A percentile compares a stretch with the other conserved stretches of the same genome.
These are phyloP conservation scores for Sechiopsis laciniata DNA, from an alignment of 306 rosid species.

Conservation along the genomic window DNA sequence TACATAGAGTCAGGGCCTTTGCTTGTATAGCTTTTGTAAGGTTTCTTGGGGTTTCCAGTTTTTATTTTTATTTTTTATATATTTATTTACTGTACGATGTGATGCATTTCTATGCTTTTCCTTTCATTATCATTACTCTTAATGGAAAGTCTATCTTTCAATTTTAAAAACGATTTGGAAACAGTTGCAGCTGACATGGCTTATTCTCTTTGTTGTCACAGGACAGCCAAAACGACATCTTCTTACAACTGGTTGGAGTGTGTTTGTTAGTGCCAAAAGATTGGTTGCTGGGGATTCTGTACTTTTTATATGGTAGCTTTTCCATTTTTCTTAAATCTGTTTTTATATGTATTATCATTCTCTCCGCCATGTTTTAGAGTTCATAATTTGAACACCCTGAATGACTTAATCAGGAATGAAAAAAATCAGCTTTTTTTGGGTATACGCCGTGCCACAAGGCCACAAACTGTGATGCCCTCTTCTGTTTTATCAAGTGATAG, in stretches of 20 bases:
- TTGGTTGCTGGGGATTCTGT: conserved; percentile 89
- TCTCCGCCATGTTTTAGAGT: conserved; percentile 14
- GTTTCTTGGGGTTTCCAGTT: background rate
- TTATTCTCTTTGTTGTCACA: conserved; percentile 36
- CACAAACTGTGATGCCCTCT: conserved; percentile 78
- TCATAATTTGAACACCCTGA: conserved; percentile 21
- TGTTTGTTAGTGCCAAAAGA: conserved; percentile 90
- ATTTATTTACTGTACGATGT: conserved; percentile 5
- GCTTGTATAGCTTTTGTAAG: background rate
- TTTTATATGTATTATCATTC: conserved; percentile 14
- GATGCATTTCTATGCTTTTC: background rate
- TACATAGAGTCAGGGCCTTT: background rate
- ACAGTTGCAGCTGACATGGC: conserved; percentile 19
- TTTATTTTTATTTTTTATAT: background rate
- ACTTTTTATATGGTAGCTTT: conserved; percentile 70
- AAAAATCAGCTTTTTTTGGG: conserved; percentile 87
- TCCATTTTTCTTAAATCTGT: background rate
- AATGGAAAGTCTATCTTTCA: background rate
- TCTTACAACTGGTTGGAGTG: conserved; percentile 92
- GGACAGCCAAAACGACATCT: conserved; percentile 94
- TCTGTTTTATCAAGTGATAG: conserved; percentile 83
- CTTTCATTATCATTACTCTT: background rate
- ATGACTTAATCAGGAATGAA: conserved; percentile 51
- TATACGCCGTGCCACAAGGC: conserved; percentile 69
- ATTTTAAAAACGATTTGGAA: background rate